Evolutionary conservation across 1,284 basidiomycete species (phyloP).

Genomic region (Cerrena zonata): DNA sequence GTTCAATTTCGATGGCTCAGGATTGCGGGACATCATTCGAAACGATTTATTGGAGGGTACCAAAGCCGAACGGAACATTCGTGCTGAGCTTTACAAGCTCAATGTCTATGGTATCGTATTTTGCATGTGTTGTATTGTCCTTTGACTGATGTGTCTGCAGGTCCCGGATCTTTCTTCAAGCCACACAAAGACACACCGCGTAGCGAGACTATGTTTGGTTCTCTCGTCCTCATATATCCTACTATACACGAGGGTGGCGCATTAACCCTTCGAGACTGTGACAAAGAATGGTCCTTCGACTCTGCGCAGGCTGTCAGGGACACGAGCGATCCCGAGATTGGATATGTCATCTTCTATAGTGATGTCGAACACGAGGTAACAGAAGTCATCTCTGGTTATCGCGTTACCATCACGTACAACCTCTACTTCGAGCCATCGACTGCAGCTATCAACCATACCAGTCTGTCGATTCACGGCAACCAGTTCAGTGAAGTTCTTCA

Average conservation of each 20-base stretch:
- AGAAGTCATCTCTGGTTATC: conserved; percentile 32
- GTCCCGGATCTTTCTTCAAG: conserved; percentile 33
- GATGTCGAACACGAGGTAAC: conserved; percentile 40
- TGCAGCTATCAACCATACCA: background rate
- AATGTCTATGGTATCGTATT: conserved; percentile 29
- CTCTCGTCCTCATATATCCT: conserved; percentile 33
- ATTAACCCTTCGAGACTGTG: conserved; percentile 20
- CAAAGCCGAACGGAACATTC: conserved; percentile 12
- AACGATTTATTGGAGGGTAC: conserved; percentile 18
- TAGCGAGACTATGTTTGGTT: conserved; percentile 36
- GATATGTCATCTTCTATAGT: conserved; percentile 33
- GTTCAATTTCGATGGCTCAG: conserved; percentile 21
- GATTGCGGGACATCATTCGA: conserved; percentile 19
- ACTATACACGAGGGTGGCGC: conserved; percentile 32
- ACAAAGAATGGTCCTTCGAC: conserved; percentile 29
- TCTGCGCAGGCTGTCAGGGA: background rate
- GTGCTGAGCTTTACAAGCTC: conserved; percentile 29
- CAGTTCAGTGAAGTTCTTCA: conserved; percentile 11
- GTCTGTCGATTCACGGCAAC: background rate
- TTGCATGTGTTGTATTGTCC: background rate
- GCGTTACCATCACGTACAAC: conserved; percentile 38
- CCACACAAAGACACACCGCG: conserved; percentile 31
- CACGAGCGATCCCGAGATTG: conserved; percentile 13
- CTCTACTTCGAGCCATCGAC: conserved; percentile 22
- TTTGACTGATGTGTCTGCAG: background rate